Percentiles rank a stretch among this genome's conserved stretches.
Conservation (phyloP, 2,329 filamentous ascomycete genomes). For the Fusarium multiceps region DNA sequence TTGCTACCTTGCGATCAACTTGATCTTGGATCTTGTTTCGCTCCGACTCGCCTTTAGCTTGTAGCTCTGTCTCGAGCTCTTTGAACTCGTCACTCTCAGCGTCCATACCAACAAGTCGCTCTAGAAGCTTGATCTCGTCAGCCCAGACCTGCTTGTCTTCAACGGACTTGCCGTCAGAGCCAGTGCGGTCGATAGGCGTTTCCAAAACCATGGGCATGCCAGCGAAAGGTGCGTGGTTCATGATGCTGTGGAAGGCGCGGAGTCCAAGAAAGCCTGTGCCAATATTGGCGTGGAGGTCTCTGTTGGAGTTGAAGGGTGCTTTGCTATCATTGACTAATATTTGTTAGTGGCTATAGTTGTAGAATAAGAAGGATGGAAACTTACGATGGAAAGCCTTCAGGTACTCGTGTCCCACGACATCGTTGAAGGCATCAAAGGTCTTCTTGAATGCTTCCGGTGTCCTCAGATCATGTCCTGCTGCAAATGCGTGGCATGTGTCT, state of each 20-base stretch:
- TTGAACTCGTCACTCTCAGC: conserved; percentile 78
- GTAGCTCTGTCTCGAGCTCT: conserved; percentile 71
- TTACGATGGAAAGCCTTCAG: conserved; percentile 81
- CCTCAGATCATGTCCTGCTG: conserved; percentile 90
- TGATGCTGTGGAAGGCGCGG: conserved; percentile 87
- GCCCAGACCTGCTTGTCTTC: conserved; percentile 91
- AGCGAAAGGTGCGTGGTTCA: conserved; percentile 83
- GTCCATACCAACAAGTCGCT: conserved; percentile 88
- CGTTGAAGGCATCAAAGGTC: conserved; percentile 81
- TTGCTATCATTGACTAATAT: conserved; percentile 89
- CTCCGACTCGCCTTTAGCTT: conserved; percentile 75
- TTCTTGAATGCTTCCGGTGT: conserved; percentile 76
- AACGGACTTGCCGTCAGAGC: conserved; percentile 71
- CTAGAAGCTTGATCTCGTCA: conserved; percentile 92
- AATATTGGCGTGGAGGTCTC: conserved; percentile 95
- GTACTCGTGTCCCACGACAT: conserved; percentile 80
- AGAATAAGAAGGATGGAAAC: conserved; percentile 14
- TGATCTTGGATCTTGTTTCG: conserved; percentile 81
- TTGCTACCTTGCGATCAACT: conserved; percentile 78
- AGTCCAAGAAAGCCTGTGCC: conserved; percentile 94
- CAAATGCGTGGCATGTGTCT: conserved; percentile 96
- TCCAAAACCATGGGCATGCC: conserved; percentile 92
- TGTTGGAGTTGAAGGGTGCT: conserved; percentile 81
- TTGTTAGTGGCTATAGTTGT: conserved; percentile 1
- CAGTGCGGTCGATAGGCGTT: conserved; percentile 86